phyloP scores from a whole-genome alignment of 2,329 filamentous ascomycete genomes.

The Epichloe elymi region DNA sequence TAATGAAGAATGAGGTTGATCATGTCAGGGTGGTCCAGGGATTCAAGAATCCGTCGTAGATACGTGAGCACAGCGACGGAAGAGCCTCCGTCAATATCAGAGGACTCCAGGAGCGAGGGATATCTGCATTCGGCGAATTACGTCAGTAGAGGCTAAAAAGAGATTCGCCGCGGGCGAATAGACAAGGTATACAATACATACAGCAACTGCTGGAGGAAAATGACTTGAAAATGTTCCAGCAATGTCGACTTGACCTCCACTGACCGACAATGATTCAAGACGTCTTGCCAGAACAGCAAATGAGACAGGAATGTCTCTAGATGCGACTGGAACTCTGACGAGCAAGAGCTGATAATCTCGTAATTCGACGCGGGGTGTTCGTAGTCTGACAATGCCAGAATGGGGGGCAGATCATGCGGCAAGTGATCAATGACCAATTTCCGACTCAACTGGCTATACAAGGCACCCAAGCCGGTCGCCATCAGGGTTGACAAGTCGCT shows the following conservation, averaged over 20 bases:
- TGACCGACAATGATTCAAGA: constrained; percentile 88
- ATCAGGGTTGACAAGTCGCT: constrained; percentile 93
- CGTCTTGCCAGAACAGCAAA: constrained; percentile 94
- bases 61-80: constrained; percentile 94
- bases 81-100: constrained; percentile 90
- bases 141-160: neutral
- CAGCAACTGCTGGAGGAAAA: constrained; percentile 90
- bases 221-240: constrained; percentile 90
- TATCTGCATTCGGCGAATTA: constrained; percentile 47
- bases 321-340: constrained; percentile 67
- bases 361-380: constrained; percentile 55
- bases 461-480: constrained; percentile 82
- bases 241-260: constrained; percentile 84
- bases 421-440: constrained; percentile 72
- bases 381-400: constrained; percentile 84
- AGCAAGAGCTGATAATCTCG: constrained; percentile 62
- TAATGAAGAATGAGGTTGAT: constrained; percentile 91
- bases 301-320: constrained; percentile 91
- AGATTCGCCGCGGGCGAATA: neutral
- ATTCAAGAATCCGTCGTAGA: constrained; percentile 77
- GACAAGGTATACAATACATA: constrained; percentile 29
- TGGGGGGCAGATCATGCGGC: constrained; percentile 62
- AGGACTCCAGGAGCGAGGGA: constrained; percentile 89
- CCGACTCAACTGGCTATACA: constrained; percentile 53
- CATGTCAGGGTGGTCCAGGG: constrained; percentile 84